Base-by-base conservation (phyloP, 768 basidiomycete species). In the Cubamyces lactineus region DNA sequence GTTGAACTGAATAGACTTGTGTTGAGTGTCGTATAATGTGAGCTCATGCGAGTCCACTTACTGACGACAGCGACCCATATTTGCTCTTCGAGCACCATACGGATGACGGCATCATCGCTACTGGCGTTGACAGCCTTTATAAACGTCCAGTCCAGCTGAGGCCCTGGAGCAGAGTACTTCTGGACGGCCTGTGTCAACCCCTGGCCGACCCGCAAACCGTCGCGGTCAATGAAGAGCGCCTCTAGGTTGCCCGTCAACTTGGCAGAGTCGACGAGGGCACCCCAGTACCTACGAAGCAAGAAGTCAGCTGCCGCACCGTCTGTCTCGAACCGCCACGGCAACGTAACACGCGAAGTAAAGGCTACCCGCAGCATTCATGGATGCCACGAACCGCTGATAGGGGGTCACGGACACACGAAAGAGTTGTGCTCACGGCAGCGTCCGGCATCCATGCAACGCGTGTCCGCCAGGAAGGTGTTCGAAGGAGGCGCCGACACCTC, bases 11-110 rank as follows among this genome's bases (percentile, higher is more conserved):
- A 43, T 17, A 3, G 17, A 43, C 2, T 5, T 21, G 8, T n/a
- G 15, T 38, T 21, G 12, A 21, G 40, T 0, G 23, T 5, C n/a
- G 19, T 21, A 39, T 24, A 24, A 4, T 2, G 45, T 39, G 24
- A 19, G 41, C 15, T 7, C n/a, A 23, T 46, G 9, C 45, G 24
- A 59, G 28, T 42, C 28, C 15, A 68, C 76, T 56, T 53, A 76
- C 76, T 70, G 48, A 80, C 77, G 7, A 82, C 72, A 3, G 76
- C 77, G 7, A 75, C 75, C 81, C 81, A 82, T 1, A 70, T 71
- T 3, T 72, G 68, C 49, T 80, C 76, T 19, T 80, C 64, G 4
- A 78, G 62, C 3, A 82, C 66, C 38, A 73, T 71, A 8, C 73
- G 16, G 13, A 68, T 71, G 43, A 81, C 68, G 42, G 69, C 68